These are phyloP conservation scores for Termitomyces heimii DNA, from an alignment of 768 basidiomycete genomes.

Conservation along the genomic window DNA sequence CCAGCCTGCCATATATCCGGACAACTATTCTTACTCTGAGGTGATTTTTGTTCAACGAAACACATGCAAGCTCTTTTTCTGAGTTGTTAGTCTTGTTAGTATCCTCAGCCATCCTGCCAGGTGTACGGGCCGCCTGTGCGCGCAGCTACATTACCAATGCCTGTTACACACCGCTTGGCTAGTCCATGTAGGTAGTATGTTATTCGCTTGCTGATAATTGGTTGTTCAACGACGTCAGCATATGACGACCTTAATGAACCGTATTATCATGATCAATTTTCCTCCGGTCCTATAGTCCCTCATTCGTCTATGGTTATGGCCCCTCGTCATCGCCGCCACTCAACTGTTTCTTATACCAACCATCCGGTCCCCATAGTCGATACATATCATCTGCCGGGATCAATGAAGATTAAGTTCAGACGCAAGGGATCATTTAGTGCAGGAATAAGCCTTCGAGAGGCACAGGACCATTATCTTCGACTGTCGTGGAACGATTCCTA, in stretches of 20 bases:
- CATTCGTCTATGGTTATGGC: slow-evolving; percentile 21
- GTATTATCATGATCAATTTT: slow-evolving; percentile 45
- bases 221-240: slow-evolving; percentile 22
- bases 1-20: slow-evolving; percentile 33
- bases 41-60: slow-evolving; percentile 20
- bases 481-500: slow-evolving; percentile 62
- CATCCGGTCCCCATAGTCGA: slow-evolving; percentile 30
- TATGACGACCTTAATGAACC: slow-evolving; percentile 54
- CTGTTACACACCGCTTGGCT: slow-evolving; percentile 28
- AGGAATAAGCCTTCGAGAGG: slow-evolving; percentile 64
- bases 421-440: slow-evolving; percentile 61
- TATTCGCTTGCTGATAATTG: not conserved
- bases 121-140: slow-evolving; percentile 32
- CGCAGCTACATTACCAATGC: slow-evolving; percentile 27
- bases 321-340: slow-evolving; percentile 41
- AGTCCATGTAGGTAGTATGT: slow-evolving; percentile 32
- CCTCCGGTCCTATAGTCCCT: slow-evolving; percentile 29
- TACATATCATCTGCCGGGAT: slow-evolving; percentile 41
- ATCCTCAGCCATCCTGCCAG: slow-evolving; percentile 40
- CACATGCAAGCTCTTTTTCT: not conserved
- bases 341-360: slow-evolving; percentile 42
- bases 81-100: slow-evolving; percentile 19
- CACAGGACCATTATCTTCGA: slow-evolving; percentile 50
- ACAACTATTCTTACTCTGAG: slow-evolving; percentile 24
- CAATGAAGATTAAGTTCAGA: slow-evolving; percentile 63